Evolutionary conservation across 805 yeast genomes (phyloP), one percentile per base, ranked within the genome.

Genomic region (Candida tibetensis): DNA sequence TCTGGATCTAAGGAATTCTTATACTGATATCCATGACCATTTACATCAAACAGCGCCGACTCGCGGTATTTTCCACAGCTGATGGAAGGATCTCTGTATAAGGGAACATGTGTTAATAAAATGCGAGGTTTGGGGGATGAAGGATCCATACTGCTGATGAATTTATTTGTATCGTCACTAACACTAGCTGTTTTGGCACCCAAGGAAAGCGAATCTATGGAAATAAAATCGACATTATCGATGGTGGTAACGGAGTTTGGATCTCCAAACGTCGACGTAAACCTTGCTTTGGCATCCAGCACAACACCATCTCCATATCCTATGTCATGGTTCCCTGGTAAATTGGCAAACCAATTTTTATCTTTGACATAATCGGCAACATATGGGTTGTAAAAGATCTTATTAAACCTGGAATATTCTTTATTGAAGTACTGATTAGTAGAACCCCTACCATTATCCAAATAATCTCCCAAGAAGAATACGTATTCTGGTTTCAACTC

Each of bases 401-500:
- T 37, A 22, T 58, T 52, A 47, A 69, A 69, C 28, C 74, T 56
- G 17, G 41, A 32, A 27, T 49, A 45, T 45, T 69, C 60, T 5
- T 36, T 32, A 5, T 44, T 33, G 41, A 54, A 69, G 49, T 68
- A 69, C 23, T 40, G 47, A 34, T 65, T 60, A 15, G 44, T 38
- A 22, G 63, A 44, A 32, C 57, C 60, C 19, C 74, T 49, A 8
- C 71, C 74, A 41, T 69, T 68, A 42, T 69, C 74, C 31, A 68
- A 47, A 35, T 61, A 65, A 43, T 69, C 74, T 7, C 74, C 74
- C 41, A 69, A 47, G 44, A 68, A 69, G 37, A 66, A 51, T 21
- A 68, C 47, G 41, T 60, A 60, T 34, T 67, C 62, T 2, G 74
- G 73, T 30, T 49, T 40, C 32, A 67, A 50, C 21, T 51, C 54